A percentile compares a stretch with the other conserved stretches of the same genome.
Conservation (phyloP, 2,329 filamentous ascomycete species). For the Colletotrichum phormii region DNA sequence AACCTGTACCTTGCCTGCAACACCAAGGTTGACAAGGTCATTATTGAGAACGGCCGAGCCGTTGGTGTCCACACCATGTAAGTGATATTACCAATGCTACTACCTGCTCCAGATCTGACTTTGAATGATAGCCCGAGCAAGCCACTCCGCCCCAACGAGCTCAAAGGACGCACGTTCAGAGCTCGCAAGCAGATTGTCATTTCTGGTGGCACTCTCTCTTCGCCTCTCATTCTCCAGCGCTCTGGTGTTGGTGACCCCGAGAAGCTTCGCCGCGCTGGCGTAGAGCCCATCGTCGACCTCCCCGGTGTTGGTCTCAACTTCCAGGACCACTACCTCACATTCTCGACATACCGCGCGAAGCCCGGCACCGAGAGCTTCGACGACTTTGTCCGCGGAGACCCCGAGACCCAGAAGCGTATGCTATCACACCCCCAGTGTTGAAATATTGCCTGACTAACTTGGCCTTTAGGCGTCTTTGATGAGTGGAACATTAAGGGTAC, state of each 20-base stretch:
- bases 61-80: conserved; percentile 77
- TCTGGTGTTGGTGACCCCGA: conserved; percentile 80
- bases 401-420: conserved; percentile 75
- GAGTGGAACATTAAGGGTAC: conserved; percentile 86
- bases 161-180: conserved; percentile 66
- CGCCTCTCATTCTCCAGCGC: conserved; percentile 79
- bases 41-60: conserved; percentile 78
- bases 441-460: conserved; percentile 12
- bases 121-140: conserved; percentile 64
- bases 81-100: conserved; percentile 43
- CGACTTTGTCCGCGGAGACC: conserved; percentile 81
- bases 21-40: conserved; percentile 82
- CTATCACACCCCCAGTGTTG: background rate
- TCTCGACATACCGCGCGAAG: conserved; percentile 78
- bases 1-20: conserved; percentile 81
- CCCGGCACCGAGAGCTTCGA: conserved; percentile 83
- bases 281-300: conserved; percentile 76
- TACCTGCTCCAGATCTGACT: conserved; percentile 27
- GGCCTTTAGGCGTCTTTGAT: conserved; percentile 69
- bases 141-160: conserved; percentile 67
- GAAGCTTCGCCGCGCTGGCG: conserved; percentile 76
- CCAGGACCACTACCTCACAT: conserved; percentile 81
- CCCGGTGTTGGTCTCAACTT: conserved; percentile 82
- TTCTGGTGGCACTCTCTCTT: conserved; percentile 78
- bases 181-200: conserved; percentile 82